Percentiles rank a stretch among this genome's conserved stretches.
Evolutionary conservation across 1,284 basidiomycete genomes (phyloP).

Genomic region (Sanghuangporus sanghuang): DNA sequence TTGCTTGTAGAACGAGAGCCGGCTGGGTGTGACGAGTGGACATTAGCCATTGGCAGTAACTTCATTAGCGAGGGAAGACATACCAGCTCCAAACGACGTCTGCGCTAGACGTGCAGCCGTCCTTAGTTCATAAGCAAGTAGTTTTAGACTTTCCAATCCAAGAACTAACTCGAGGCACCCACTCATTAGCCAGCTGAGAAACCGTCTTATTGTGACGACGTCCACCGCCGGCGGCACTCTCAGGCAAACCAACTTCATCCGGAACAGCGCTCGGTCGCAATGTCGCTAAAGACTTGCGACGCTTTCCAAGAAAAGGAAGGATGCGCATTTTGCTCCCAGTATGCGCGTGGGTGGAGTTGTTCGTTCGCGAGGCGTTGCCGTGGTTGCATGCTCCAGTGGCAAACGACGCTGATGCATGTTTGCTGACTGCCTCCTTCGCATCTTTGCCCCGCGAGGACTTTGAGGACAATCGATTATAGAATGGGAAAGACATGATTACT

Average conservation of each 20-base stretch:
- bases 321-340: conserved; percentile 10
- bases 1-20: conserved; percentile 9
- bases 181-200: conserved; percentile 15
- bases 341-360: not conserved
- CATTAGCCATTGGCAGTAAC: not conserved
- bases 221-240: not conserved
- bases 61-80: not conserved
- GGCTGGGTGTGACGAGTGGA: not conserved
- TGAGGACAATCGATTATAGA: conserved; percentile 9
- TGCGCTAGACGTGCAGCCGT: conserved; percentile 11
- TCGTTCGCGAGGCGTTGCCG: not conserved
- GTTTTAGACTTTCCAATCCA: not conserved
- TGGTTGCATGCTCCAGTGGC: conserved; percentile 7
- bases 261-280: conserved; percentile 1
- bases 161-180: not conserved
- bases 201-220: conserved; percentile 14
- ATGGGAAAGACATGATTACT: conserved; percentile 13
- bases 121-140: not conserved
- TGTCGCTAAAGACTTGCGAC: conserved; percentile 15
- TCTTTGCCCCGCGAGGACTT: not conserved
- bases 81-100: conserved; percentile 12
- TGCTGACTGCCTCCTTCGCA: not conserved
- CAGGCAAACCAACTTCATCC: not conserved
- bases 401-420: conserved; percentile 4
- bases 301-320: conserved; percentile 15